These are phyloP conservation scores for Neoboletus subvelutipes DNA, from an alignment of 768 basidiomycete species.

Conservation along the genomic window DNA sequence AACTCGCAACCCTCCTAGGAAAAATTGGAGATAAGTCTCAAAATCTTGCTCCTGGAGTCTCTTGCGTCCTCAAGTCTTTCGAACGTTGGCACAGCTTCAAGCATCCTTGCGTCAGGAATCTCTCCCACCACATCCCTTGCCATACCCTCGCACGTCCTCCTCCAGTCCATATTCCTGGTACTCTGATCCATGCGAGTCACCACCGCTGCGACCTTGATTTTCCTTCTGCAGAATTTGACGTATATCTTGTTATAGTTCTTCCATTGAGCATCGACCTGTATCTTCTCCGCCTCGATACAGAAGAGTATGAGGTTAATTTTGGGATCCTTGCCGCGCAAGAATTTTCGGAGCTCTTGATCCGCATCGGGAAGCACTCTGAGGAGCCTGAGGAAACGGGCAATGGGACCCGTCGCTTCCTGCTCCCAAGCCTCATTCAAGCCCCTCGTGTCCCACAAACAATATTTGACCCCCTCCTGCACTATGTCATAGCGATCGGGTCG, in stretches of 20 bases:
- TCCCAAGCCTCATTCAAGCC: conserved; percentile 12
- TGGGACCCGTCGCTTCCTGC: not conserved
- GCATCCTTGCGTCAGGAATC: not conserved
- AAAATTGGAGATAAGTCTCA: conserved; percentile 4
- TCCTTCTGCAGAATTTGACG: conserved; percentile 12
- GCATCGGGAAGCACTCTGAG: conserved; percentile 6
- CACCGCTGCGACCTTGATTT: conserved; percentile 12
- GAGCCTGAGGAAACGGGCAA: conserved; percentile 5
- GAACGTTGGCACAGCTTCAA: conserved; percentile 11
- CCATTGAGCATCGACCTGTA: conserved; percentile 8
- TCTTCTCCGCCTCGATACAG: conserved; percentile 12
- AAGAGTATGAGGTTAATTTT: conserved; percentile 10
- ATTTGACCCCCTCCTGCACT: not conserved
- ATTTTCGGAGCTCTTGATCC: conserved; percentile 7
- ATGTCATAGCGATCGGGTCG: not conserved
- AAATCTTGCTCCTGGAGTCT: not conserved
- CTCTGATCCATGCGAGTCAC: conserved; percentile 11
- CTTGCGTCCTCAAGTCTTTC: not conserved
- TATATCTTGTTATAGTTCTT: conserved; percentile 12
- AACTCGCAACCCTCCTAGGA: not conserved
- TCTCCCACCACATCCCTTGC: not conserved
- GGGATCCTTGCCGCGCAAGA: conserved; percentile 12
- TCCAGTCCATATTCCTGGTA: conserved; percentile 4
- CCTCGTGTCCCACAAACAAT: conserved; percentile 14
- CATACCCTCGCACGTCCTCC: not conserved